Conservation (phyloP, 192 early-diverging fungal genomes). For the Coemansia sp. region DNA sequence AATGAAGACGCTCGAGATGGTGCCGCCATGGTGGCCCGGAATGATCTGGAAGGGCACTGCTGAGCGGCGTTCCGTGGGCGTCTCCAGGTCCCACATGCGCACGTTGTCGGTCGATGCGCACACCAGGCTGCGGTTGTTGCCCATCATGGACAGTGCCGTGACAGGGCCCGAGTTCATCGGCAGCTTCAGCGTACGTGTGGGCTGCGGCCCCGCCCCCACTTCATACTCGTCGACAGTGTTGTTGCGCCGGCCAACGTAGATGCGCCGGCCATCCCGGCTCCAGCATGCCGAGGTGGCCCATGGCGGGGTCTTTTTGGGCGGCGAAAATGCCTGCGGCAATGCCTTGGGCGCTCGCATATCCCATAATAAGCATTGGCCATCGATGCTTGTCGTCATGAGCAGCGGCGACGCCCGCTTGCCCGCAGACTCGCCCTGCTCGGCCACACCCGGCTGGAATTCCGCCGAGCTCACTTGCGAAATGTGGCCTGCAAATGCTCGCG, state of each 20-base stretch:
- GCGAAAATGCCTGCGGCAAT: conserved; percentile 52
- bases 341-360: conserved; percentile 62
- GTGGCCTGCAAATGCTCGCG: conserved; percentile 70
- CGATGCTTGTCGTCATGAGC: conserved; percentile 71
- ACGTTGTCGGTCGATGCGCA: conserved; percentile 93
- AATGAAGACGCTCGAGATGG: conserved; percentile 64
- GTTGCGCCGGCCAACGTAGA: conserved; percentile 88
- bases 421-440: not conserved
- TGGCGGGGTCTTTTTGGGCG: conserved; percentile 66
- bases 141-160: conserved; percentile 67
- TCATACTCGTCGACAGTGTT: conserved; percentile 92
- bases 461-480: conserved; percentile 79
- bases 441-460: conserved; percentile 61
- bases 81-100: conserved; percentile 80
- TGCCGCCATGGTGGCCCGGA: conserved; percentile 90
- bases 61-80: conserved; percentile 45
- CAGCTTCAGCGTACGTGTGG: conserved; percentile 73
- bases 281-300: conserved; percentile 76
- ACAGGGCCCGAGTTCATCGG: conserved; percentile 89
- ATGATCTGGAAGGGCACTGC: conserved; percentile 86
- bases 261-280: conserved; percentile 76
- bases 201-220: conserved; percentile 56
- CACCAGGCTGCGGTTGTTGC: conserved; percentile 77
- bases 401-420: conserved; percentile 24
- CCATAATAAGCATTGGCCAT: conserved; percentile 73